phyloP scores from a whole-genome alignment of 2,329 filamentous ascomycete species.

The Lecanicillium sp. region DNA sequence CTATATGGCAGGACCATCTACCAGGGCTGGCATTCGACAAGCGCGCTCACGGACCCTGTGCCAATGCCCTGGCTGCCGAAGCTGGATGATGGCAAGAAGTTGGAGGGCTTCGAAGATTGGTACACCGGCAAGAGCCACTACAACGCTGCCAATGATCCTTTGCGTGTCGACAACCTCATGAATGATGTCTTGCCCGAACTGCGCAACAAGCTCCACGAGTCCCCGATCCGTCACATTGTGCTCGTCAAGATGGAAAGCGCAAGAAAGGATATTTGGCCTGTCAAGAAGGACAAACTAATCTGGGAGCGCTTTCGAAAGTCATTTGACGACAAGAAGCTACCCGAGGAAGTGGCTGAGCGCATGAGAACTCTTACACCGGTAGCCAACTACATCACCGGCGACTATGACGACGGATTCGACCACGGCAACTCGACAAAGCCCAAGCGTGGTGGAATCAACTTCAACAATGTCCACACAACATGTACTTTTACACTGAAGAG shows the following conservation, averaged over 20 bases:
- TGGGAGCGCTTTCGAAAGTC: slow-evolving; percentile 29
- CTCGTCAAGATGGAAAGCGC: slow-evolving; percentile 38
- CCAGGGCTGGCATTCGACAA: background rate
- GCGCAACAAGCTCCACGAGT: slow-evolving; percentile 19
- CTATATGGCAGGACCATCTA: background rate
- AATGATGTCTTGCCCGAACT: slow-evolving; percentile 25
- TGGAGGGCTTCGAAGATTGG: slow-evolving; percentile 23
- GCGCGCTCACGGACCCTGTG: background rate
- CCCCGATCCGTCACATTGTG: slow-evolving; percentile 37
- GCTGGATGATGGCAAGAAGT: slow-evolving; percentile 45
- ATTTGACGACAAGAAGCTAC: slow-evolving; percentile 26
- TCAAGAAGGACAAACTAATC: slow-evolving; percentile 35
- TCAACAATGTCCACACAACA: slow-evolving; percentile 34
- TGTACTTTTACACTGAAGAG: slow-evolving; percentile 40
- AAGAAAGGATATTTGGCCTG: slow-evolving; percentile 37
- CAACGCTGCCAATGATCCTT: slow-evolving; percentile 29
- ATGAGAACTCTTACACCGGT: slow-evolving; percentile 25
- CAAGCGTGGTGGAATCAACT: slow-evolving; percentile 32
- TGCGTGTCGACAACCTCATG: slow-evolving; percentile 34
- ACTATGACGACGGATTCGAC: slow-evolving; percentile 29
- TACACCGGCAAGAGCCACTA: slow-evolving; percentile 35
- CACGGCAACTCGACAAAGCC: slow-evolving; percentile 40
- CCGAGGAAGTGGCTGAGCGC: slow-evolving; percentile 23
- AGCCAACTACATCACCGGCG: slow-evolving; percentile 29
- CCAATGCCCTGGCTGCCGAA: background rate